Evolutionary conservation across 805 yeast genomes (phyloP), one percentile per base, ranked within the genome.

Genomic region (Candida maltosa): DNA sequence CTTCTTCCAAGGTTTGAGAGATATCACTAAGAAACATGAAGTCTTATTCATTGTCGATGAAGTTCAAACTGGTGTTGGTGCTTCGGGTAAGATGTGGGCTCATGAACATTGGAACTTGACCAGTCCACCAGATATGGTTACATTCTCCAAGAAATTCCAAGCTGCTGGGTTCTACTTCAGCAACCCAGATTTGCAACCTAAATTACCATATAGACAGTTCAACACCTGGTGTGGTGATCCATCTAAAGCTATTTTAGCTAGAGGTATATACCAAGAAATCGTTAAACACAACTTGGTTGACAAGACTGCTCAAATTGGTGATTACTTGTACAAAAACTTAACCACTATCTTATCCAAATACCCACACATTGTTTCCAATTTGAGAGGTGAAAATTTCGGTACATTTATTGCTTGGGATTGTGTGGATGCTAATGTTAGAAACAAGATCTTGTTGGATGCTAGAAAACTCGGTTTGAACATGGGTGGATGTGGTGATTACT

Each of bases 201-300:
- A 70, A 45, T 68, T 68, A 47, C 73, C 85, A 17, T 80, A 75
- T 61, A 71, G 86, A 62, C 86, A 80, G 53, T 80, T 80, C 65
- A 80, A 80, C 70, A 80, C 87, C 40, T 80, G 87, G 87, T 80
- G 85, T 58, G 87, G 86, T 47, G 86, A 80, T 55, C 83, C 86
- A 42, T 73, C 84, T 11, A 76, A 76, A 61, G 80, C 81, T 54
- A 62, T 80, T 35, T 66, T 80, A 48, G 84, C 85, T 26, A 72
- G 72, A 45, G 63, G 79, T 40, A 80, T 80, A 44, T 73, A 72
- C 45, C 67, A 75, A 49, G 82, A 79, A 45, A 62, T 80, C 33
- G 44, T 52, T 17, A 68, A 73, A 44, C 57, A 76, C 42, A 65
- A 73, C 39, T 62, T 80, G 41, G 69, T 76, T 26, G 61, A 57